Evolutionary conservation across 2,329 filamentous ascomycete genomes (phyloP).

Genomic region (Colletotrichum brevisporum): DNA sequence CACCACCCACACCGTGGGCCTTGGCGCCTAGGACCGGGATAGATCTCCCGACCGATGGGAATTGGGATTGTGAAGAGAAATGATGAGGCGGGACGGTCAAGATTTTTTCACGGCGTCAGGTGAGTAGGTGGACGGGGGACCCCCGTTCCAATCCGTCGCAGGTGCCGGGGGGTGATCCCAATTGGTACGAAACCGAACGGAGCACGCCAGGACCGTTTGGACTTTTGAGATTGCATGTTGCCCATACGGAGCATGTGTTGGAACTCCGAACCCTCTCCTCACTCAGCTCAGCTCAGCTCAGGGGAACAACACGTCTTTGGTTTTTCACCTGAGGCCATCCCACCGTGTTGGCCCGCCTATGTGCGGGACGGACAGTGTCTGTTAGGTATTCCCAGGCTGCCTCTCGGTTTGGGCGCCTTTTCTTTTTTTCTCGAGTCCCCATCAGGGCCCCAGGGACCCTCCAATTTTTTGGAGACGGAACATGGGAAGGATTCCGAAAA

Average conservation of each 20-base stretch:
- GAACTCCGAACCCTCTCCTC: background rate
- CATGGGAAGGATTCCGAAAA: conserved; percentile 21
- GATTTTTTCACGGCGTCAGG: conserved; percentile 39
- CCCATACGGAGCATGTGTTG: background rate
- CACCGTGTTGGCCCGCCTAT: background rate
- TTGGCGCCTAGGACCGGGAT: conserved; percentile 39
- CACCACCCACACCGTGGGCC: conserved; percentile 31
- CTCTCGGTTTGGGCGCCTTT: background rate
- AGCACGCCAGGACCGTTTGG: background rate
- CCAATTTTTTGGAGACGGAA: conserved; percentile 19
- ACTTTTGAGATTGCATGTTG: background rate
- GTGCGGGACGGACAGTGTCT: conserved; percentile 1
- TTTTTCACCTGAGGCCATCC: background rate
- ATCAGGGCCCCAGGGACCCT: background rate
- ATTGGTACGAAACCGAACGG: conserved; percentile 31
- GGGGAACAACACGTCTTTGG: background rate
- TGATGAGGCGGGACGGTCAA: conserved; percentile 40
- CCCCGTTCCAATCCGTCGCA: conserved; percentile 30
- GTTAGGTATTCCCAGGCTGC: conserved; percentile 13
- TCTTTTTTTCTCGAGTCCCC: background rate
- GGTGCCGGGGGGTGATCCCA: conserved; percentile 34
- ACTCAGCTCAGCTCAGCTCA: background rate
- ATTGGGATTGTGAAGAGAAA: conserved; percentile 15
- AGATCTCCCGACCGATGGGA: conserved; percentile 36
- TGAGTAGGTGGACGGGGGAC: conserved; percentile 25